Conservation (phyloP, 192 early-diverging fungal genomes). For the Spinellus fusiger region DNA sequence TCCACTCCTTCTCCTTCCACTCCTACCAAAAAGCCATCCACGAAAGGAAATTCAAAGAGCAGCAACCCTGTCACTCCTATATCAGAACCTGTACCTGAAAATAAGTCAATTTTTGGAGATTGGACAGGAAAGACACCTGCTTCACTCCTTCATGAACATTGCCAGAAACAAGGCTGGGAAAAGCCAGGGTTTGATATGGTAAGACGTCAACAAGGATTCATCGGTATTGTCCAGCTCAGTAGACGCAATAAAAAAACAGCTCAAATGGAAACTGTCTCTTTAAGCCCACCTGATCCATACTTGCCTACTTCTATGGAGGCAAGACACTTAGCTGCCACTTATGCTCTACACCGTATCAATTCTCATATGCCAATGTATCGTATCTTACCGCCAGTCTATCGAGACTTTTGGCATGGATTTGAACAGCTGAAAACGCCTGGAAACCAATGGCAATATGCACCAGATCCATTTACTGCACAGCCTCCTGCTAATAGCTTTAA, state of each 20-base stretch:
- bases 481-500: conserved; percentile 20
- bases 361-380: conserved; percentile 64
- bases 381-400: conserved; percentile 68
- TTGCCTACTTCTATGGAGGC: conserved; percentile 53
- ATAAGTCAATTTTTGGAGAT: conserved; percentile 52
- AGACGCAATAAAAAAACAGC: conserved; percentile 56
- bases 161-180: conserved; percentile 68
- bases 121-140: conserved; percentile 89
- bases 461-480: conserved; percentile 75
- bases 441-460: conserved; percentile 53
- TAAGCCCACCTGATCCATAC: conserved; percentile 38
- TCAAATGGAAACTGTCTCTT: conserved; percentile 42
- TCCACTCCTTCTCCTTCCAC: background rate
- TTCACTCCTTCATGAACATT: conserved; percentile 70
- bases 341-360: conserved; percentile 67
- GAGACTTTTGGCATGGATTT: conserved; percentile 66
- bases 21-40: background rate
- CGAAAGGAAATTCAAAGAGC: conserved; percentile 18
- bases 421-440: conserved; percentile 47
- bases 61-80: conserved; percentile 11
- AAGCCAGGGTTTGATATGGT: conserved; percentile 60
- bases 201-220: conserved; percentile 28
- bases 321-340: conserved; percentile 70
- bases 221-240: conserved; percentile 43
- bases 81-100: conserved; percentile 7